Percentiles rank a stretch among this genome's conserved stretches.
phyloP scores from a whole-genome alignment of 164 flowering plant genomes.

The Hamamelis virginiana region DNA sequence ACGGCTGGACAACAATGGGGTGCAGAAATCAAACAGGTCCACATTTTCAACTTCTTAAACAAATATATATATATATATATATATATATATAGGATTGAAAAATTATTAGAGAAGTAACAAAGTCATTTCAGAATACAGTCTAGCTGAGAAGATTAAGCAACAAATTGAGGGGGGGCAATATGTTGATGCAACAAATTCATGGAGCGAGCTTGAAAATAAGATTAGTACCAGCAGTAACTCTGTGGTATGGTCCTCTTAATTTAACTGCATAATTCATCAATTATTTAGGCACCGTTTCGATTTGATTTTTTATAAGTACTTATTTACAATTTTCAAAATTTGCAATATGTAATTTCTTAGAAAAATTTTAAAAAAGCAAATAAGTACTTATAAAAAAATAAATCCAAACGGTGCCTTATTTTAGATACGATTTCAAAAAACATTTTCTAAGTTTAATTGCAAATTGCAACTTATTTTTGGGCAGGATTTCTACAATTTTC shows the following conservation, averaged over 20 bases:
- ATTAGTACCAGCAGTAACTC: slow-evolving; percentile 42
- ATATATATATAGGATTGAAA: no score
- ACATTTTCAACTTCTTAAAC: background rate
- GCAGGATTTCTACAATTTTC: slow-evolving; percentile 88
- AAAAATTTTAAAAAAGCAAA: no score
- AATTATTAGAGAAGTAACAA: background rate
- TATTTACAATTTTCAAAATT: background rate
- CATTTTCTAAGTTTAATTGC: background rate
- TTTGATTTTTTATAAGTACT: no score
- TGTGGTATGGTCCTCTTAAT: slow-evolving; percentile 50
- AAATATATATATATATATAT: no score
- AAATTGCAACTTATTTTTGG: background rate
- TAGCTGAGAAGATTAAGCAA: slow-evolving; percentile 60
- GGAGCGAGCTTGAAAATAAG: slow-evolving; percentile 53
- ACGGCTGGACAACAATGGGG: slow-evolving; percentile 63
- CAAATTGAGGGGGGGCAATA: slow-evolving; percentile 46
- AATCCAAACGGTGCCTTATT: no score
- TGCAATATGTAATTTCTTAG: no score
- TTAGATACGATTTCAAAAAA: background rate
- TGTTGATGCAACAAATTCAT: slow-evolving; percentile 54
- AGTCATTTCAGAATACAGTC: slow-evolving; percentile 35
- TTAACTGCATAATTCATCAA: no score
- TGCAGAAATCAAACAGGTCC: slow-evolving; percentile 61
- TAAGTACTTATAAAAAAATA: no score
- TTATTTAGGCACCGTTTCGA: no score